Evolutionary conservation across 176 grass and related monocot genomes (phyloP), one percentile per base, ranked within the genome.

Genomic region (Ensete ventricosum): DNA sequence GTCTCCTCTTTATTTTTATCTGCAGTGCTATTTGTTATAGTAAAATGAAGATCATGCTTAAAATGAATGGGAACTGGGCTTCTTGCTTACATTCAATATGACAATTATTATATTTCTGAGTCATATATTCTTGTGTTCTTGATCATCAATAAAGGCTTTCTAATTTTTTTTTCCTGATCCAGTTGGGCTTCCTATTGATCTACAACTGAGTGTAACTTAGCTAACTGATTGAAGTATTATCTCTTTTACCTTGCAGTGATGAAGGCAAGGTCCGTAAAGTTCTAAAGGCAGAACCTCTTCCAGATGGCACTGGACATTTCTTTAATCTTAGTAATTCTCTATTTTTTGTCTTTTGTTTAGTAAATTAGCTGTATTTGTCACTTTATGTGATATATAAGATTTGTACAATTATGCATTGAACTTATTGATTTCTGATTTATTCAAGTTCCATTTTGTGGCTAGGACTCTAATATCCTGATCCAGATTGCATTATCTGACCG

Each of bases 221-320:
- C 9, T 9, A 67, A 66, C 54, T 78, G 11, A 1, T 60, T 66
- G 50, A 50, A 69, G 67, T 19, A 23, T 52, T 0, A 23, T 3
- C 8, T 10, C 51, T 72, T 54, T 75, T 80, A 27, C 63, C 75
- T 23, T 72, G 79, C 76, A 98, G 95, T 8, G 95, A 98, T 26
- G 95, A 98, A 89, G 95, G 95, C 69, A 92, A 93, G 85, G 81
- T 98, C 54, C 85, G 88, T 43, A 98, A 98, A 60, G 54, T 98
- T 79, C 71, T 98, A 14, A 98, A 91, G 80, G 86, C 83, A 73
- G 95, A 98, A 85, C 95, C 95, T 64, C 89, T 92, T 69, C 95
- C 90, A 69, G 95, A 98, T 89, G 90, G 95, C 77, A 93, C 85
- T 57, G 82, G 95, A n/a, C 86, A 85, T 12, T 91, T 93, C 86